Evolutionary conservation across 2,329 filamentous ascomycete genomes (phyloP), one percentile per base, ranked within the genome.

Genomic region (Microcyclospora tardicrescens): DNA sequence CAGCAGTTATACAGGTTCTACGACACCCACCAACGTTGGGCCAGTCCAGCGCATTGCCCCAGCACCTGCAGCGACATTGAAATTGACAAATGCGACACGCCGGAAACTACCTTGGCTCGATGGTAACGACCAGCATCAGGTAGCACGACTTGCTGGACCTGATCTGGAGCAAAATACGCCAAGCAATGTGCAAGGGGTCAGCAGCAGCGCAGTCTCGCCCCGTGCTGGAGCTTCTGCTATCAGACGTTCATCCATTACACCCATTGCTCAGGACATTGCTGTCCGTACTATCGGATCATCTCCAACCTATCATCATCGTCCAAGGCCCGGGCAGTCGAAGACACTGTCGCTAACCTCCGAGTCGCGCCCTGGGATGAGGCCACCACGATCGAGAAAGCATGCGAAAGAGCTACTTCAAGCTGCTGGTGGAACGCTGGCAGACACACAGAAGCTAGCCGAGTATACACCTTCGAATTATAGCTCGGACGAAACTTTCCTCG

Each of bases 21-120:
- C 19, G 19, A 24, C 19, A 24, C 19, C 19, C 4, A 24, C 19
- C 19, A 24, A 24, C 19, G 19, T 24, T 24, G 5, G 19, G 19
- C 19, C 19, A 24, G 19, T 24, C 19, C 19, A 24, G 19, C 19
- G 19, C 4, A 24, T 24, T 8, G 19, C 19, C 19, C 19, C 4
- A 24, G 19, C 8, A 8, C 19, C 19, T 24, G 19, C 19, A 24
- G 19, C 19, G 19, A n/a, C n/a, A n/a, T n/a, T n/a, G n/a, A n/a
- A n/a, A n/a, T 24, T 24, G 19, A 24, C 19, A 4, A 24, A 8
- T 24, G 19, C 8, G 28, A 15, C 34, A n/a, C 43, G 48, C 13
- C 54, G 54, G 43, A 51, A 41, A 41, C 41, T 56, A 33, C 53
- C 53, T 28, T 52, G 49, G 49, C 44, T 51, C 16, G 45, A 49